phyloP scores from a whole-genome alignment of 2,329 filamentous ascomycete genomes.

The Zymoseptoria brevis region DNA sequence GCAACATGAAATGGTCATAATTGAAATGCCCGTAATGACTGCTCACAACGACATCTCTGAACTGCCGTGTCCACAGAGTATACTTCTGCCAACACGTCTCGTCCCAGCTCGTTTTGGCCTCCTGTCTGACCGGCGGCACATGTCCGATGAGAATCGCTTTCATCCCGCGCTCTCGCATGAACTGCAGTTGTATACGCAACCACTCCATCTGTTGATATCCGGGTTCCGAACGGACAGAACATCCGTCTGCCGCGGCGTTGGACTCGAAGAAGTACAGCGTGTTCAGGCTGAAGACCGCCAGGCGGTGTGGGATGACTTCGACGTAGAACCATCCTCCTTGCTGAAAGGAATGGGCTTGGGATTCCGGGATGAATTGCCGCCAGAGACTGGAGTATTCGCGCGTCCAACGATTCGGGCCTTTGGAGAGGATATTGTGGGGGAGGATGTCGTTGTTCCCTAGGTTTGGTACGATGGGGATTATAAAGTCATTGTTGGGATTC shows the following conservation, averaged over 20 bases:
- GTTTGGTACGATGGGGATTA: constrained; percentile 77
- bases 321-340: constrained; percentile 92
- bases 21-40: constrained; percentile 95
- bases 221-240: constrained; percentile 67
- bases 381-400: constrained; percentile 70
- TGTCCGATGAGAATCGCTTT: constrained; percentile 94
- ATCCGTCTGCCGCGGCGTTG: constrained; percentile 91
- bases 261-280: constrained; percentile 84
- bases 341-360: constrained; percentile 81
- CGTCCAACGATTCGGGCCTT: constrained; percentile 83
- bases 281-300: constrained; percentile 90
- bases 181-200: constrained; percentile 80
- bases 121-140: constrained; percentile 80
- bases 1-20: constrained; percentile 90
- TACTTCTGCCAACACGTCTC: constrained; percentile 99
- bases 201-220: constrained; percentile 95
- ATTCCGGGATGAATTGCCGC: constrained; percentile 81
- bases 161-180: constrained; percentile 74
- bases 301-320: constrained; percentile 76
- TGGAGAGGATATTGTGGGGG: constrained; percentile 85
- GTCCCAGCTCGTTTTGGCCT: constrained; percentile 82
- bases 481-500: constrained; percentile 50
- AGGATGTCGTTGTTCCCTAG: constrained; percentile 97
- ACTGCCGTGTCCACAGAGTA: constrained; percentile 80
- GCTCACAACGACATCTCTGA: constrained; percentile 77